Evolutionary conservation across 2,329 filamentous ascomycete species (phyloP), one percentile per base, ranked within the genome.

Genomic region (Microcera coccophila): DNA sequence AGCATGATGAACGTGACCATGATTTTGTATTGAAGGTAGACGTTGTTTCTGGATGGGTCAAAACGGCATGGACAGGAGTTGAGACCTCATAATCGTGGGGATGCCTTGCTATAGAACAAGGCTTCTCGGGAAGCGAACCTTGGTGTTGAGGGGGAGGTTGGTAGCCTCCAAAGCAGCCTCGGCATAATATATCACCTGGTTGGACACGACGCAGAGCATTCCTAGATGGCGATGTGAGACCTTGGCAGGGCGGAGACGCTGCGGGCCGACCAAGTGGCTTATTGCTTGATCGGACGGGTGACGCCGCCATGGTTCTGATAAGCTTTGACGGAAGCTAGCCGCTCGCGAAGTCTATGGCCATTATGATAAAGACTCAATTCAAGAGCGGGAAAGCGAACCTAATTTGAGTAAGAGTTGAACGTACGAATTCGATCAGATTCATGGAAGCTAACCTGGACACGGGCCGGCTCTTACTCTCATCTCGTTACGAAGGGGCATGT

Each of bases 1-100:
- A 49, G 47, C 38, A 59, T 57, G 7, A 57, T 58, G 48, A 56
- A 57, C 46, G 54, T 44, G 56, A 59, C 45, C 55, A 58, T 39
- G 56, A 58, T 39, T 49, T 39, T 49, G 47, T 52, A 46, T 41
- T 49, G 42, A 42, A 38, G 41, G 38, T 39, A 43, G 47, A 34
- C 26, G 38, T 48, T 32, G 40, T 51, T 54, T 48, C 35, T 35
- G 29, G 42, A 48, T 37, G 50, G 56, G 42, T 48, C 45, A 48
- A 54, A 48, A 47, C 39, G 38, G 47, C 53, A 55, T 54, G 44
- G 45, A 43, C 43, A 52, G 52, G 54, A 58, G 52, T 59, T 59
- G 54, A 44, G 53, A 52, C 54, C 52, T 53, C 51, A 45, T 42
- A 47, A 41, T 45, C 44, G 33, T 15, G 34, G 38, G 48, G 48